Evolutionary conservation across 495 filamentous ascomycete genomes (phyloP).

Genomic region (Neurospora africana): DNA sequence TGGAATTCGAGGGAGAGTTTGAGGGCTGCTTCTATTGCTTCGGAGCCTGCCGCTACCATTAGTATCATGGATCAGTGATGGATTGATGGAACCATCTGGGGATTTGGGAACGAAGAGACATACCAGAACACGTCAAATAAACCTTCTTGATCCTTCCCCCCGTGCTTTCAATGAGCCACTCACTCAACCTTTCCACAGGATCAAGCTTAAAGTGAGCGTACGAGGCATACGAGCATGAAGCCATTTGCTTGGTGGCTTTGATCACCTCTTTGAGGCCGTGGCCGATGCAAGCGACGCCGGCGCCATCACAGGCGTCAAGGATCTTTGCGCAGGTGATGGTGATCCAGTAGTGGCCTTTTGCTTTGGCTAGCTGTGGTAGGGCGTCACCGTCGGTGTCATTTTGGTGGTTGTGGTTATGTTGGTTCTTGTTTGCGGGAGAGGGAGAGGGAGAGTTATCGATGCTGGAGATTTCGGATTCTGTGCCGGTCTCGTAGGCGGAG

Average conservation of each 20-base stretch:
- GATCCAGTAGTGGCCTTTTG: conserved; percentile 21
- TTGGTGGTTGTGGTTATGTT: background rate
- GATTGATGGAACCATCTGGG: too few species aligned
- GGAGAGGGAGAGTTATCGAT: background rate
- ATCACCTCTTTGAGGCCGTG: conserved; percentile 34
- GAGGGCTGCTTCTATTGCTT: conserved; percentile 60
- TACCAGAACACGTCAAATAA: conserved; percentile 45
- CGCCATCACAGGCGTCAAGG: conserved; percentile 45
- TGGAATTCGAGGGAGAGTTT: conserved; percentile 58
- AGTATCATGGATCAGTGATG: too few species aligned
- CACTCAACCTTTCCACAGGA: conserved; percentile 23
- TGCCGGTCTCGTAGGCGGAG: background rate
- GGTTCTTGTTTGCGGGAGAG: background rate
- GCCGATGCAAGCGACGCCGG: conserved; percentile 40
- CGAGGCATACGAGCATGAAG: conserved; percentile 28
- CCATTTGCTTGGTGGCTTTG: conserved; percentile 25
- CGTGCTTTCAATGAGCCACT: conserved; percentile 32
- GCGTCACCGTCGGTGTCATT: background rate
- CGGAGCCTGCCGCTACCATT: too few species aligned
- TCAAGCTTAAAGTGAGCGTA: conserved; percentile 31
- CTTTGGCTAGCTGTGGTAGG: conserved; percentile 2
- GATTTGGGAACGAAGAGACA: too few species aligned
- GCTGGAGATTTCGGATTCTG: background rate
- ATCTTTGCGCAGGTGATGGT: conserved; percentile 44
- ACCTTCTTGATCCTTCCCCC: conserved; percentile 33